Evolutionary conservation across 2,329 filamentous ascomycete genomes (phyloP).

Genomic region (Trichothecium sympodiale): DNA sequence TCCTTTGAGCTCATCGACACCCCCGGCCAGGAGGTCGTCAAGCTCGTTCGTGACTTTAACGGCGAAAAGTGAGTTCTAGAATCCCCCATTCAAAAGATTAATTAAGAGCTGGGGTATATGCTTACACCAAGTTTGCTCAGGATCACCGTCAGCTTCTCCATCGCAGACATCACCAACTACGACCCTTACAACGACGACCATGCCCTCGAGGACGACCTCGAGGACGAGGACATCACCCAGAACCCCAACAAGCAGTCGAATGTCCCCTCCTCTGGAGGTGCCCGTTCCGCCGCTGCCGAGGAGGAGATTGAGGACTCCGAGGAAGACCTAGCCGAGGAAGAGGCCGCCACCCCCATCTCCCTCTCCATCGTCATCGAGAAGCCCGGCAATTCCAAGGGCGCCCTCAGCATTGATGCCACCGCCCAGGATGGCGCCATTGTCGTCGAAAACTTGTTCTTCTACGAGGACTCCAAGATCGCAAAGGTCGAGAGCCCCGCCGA

Average conservation of each 20-base stretch:
- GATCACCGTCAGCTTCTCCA: slow-evolving; percentile 32
- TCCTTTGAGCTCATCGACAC: slow-evolving; percentile 75
- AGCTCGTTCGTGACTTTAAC: slow-evolving; percentile 70
- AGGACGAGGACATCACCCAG: slow-evolving; percentile 30
- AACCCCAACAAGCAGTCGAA: slow-evolving; percentile 43
- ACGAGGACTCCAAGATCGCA: slow-evolving; percentile 65
- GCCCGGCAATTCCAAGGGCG: slow-evolving; percentile 57
- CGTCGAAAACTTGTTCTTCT: slow-evolving; percentile 87
- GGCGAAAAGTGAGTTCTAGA: slow-evolving; percentile 69
- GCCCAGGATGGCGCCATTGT: slow-evolving; percentile 79
- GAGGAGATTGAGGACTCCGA: slow-evolving; percentile 31
- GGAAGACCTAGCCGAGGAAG: slow-evolving; percentile 33
- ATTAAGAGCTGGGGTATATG: too few species aligned
- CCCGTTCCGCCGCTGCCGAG: slow-evolving; percentile 42
- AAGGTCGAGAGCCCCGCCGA: slow-evolving; percentile 65
- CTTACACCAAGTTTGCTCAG: slow-evolving; percentile 11
- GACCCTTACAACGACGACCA: slow-evolving; percentile 26
- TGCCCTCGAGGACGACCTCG: slow-evolving; percentile 26
- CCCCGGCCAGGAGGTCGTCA: slow-evolving; percentile 77
- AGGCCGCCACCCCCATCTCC: slow-evolving; percentile 63
- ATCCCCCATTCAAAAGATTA: slow-evolving; percentile 1
- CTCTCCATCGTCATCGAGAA: slow-evolving; percentile 82
- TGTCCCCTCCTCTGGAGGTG: slow-evolving; percentile 36
- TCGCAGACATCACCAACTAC: slow-evolving; percentile 28
- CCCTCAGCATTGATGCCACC: slow-evolving; percentile 74